Percentiles rank a stretch among this genome's conserved stretches.
phyloP scores from a whole-genome alignment of 208 protist genomes.

The Vickermania ingenoplastis region DNA sequence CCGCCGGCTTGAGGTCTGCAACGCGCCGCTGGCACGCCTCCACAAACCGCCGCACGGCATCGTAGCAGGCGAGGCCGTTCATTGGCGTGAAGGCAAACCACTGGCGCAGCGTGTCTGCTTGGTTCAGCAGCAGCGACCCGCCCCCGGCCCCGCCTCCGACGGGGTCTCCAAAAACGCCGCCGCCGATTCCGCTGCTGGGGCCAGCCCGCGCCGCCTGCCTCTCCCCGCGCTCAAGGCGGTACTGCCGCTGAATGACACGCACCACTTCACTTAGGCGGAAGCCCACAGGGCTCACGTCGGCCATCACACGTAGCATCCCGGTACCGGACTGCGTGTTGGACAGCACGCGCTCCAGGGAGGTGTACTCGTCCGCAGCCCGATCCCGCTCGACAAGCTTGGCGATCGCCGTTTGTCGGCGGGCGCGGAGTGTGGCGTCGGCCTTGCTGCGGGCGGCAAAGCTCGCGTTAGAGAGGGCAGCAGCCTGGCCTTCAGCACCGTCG shows the following conservation, averaged over 20 bases:
- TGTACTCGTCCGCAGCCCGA: constrained; percentile 17
- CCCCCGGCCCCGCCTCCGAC: background rate
- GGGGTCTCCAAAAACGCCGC: constrained; percentile 7
- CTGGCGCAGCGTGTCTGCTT: constrained; percentile 42
- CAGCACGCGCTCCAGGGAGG: constrained; percentile 51
- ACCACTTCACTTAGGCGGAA: constrained; percentile 76
- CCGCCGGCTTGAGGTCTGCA: constrained; percentile 19
- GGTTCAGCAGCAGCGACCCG: constrained; percentile 25
- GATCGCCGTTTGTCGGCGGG: constrained; percentile 30
- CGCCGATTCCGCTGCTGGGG: background rate
- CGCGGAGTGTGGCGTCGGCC: background rate
- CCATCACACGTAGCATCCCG: constrained; percentile 57
- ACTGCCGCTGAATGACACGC: constrained; percentile 44
- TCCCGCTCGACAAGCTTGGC: constrained; percentile 37
- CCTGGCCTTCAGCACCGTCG: constrained; percentile 45
- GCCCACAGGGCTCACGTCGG: constrained; percentile 60
- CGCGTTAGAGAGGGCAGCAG: constrained; percentile 38
- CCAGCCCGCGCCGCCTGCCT: background rate
- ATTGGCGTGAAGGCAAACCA: constrained; percentile 83
- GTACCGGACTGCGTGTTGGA: constrained; percentile 31
- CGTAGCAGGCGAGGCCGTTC: constrained; percentile 82
- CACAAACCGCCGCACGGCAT: constrained; percentile 52
- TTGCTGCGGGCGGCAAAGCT: background rate
- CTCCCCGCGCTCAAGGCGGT: constrained; percentile 22
- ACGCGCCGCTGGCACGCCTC: constrained; percentile 46